Evolutionary conservation across 352 stramenopile genomes (phyloP).

Genomic region (Phytophthora colocasiae): DNA sequence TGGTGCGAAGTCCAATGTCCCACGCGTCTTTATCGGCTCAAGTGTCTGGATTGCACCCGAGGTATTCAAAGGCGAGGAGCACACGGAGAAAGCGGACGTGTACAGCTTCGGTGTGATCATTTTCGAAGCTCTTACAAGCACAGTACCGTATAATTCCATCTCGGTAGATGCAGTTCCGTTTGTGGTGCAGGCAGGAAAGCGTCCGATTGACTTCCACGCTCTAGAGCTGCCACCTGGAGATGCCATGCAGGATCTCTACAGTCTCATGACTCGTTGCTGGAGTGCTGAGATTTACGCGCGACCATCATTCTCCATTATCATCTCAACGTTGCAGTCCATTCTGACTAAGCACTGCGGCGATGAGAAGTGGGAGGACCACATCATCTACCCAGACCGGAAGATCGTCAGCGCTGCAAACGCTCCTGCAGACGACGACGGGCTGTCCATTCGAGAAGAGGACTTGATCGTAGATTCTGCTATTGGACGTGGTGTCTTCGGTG

Average conservation of each 20-base stretch:
- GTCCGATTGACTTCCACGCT: slow-evolving; percentile 76
- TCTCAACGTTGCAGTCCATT: slow-evolving; percentile 74
- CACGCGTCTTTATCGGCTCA: slow-evolving; percentile 80
- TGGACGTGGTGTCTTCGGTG: slow-evolving; percentile 79
- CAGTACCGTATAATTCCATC: slow-evolving; percentile 80
- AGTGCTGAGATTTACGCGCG: slow-evolving; percentile 68
- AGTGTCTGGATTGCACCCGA: slow-evolving; percentile 93
- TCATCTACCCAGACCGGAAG: slow-evolving; percentile 84
- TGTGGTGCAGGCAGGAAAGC: slow-evolving; percentile 80
- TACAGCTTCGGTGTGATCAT: slow-evolving; percentile 89
- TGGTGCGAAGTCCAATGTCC: slow-evolving; percentile 19
- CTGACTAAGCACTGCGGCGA: slow-evolving; percentile 73
- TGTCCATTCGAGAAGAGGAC: slow-evolving; percentile 85
- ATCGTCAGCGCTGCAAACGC: slow-evolving; percentile 61
- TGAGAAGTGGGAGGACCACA: slow-evolving; percentile 86
- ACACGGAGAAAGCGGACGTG: slow-evolving; percentile 91
- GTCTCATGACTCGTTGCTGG: slow-evolving; percentile 85
- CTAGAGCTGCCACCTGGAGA: slow-evolving; percentile 55
- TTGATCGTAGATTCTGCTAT: slow-evolving; percentile 75
- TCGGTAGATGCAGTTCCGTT: slow-evolving; percentile 85
- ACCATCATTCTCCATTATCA: slow-evolving; percentile 86
- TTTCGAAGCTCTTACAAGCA: slow-evolving; percentile 73
- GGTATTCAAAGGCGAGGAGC: slow-evolving; percentile 87
- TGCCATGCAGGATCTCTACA: slow-evolving; percentile 72
- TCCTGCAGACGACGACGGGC: slow-evolving; percentile 61